Evolutionary conservation across 2,329 filamentous ascomycete species (phyloP), one percentile per base, ranked within the genome.

Genomic region (Penicillium verrucosum): DNA sequence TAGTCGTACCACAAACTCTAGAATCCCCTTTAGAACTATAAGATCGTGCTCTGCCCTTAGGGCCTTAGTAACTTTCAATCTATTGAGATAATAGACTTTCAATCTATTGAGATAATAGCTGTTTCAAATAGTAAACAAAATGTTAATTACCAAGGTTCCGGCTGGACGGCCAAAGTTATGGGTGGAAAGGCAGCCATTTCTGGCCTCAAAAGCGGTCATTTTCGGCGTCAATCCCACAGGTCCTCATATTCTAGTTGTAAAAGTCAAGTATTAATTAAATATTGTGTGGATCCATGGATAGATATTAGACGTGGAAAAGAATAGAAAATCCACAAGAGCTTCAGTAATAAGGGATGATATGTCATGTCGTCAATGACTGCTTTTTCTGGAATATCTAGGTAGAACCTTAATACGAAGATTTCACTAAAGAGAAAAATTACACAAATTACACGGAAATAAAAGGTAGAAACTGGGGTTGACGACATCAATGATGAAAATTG

Each of bases 291-390:
- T 25, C 44, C 30, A 45, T 32, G 27, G 25, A 18, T 46, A 27
- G 18, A 38, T 8, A 14, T 1, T 25, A 41, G 2, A 41, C 18
- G 11, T 18, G 27, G 11, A 30, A 21, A 16, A 45, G 5, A 14
- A 8, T 21, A 30, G 11, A 8, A 14, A 18, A 6, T 16, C 16
- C 21, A 30, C 8, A 5, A 21, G n/a, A 51, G 48, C 18, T 43
- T 21, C 29, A 12, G 11, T 18, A 14, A 4, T 7, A 23, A 6
- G 11, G 18, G 27, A 32, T 16, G 7, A 40, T 40, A 34, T 36
- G 36, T 54, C 51, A 54, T 54, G 51, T 54, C 51, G 44, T 50
- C 51, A 54, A 50, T 42, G 37, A 54, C 12, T 9, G 21, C n/a
- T 6, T 12, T 37, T 38, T 29, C n/a, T 40, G 34, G 23, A 37